Conservation (phyloP, 1,139 yeast genomes). For the Pichia sp. region DNA sequence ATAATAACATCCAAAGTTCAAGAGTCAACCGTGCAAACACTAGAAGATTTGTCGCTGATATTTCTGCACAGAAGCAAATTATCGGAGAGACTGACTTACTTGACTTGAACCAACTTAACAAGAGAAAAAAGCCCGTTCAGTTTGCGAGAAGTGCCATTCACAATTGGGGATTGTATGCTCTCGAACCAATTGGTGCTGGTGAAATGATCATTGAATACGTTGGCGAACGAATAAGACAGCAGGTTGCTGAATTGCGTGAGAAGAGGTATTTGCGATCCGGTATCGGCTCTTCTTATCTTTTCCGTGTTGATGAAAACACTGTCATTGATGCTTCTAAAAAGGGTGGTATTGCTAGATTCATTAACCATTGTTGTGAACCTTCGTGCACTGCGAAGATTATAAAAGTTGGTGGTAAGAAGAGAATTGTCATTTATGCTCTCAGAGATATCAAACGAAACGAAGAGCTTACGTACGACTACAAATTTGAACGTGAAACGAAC, state of each 20-base stretch:
- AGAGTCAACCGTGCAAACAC: slow-evolving; percentile 85
- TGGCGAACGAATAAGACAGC: slow-evolving; percentile 94
- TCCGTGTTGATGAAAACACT: slow-evolving; percentile 87
- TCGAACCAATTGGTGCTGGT: slow-evolving; percentile 87
- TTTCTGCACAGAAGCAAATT: slow-evolving; percentile 71
- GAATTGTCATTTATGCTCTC: slow-evolving; percentile 92
- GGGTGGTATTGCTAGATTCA: slow-evolving; percentile 95
- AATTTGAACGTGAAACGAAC: slow-evolving; percentile 86
- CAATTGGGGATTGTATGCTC: slow-evolving; percentile 95
- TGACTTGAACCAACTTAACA: slow-evolving; percentile 71
- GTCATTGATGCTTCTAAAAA: slow-evolving; percentile 96
- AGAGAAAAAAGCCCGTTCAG: slow-evolving; percentile 88
- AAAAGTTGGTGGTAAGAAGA: slow-evolving; percentile 86
- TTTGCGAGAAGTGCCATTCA: slow-evolving; percentile 96
- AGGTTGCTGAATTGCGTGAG: slow-evolving; percentile 91
- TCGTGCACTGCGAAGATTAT: slow-evolving; percentile 96
- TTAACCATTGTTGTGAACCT: slow-evolving; percentile 96
- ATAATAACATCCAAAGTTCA: slow-evolving; percentile 47
- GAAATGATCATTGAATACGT: slow-evolving; percentile 98
- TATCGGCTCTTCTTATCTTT: slow-evolving; percentile 88
- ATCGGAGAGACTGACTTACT: slow-evolving; percentile 80
- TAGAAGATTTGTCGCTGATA: slow-evolving; percentile 86
- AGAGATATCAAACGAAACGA: slow-evolving; percentile 86
- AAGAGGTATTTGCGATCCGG: slow-evolving; percentile 82
- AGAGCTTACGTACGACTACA: slow-evolving; percentile 91